Conservation (phyloP, 208 protist genomes). For the Wallacemonas sp. region DNA sequence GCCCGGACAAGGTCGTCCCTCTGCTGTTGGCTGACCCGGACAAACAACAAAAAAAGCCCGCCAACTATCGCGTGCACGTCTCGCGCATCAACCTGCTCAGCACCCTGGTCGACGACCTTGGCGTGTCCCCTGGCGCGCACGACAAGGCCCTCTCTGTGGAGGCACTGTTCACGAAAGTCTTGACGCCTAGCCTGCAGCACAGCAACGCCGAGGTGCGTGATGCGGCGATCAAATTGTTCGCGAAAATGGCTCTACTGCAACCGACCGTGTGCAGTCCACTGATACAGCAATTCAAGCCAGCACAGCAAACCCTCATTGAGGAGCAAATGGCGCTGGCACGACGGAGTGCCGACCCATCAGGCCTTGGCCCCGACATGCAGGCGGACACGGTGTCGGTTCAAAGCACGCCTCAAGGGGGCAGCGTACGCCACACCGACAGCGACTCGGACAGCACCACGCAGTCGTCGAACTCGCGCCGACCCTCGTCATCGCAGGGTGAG, state of each 20-base stretch:
- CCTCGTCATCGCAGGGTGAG: slow-evolving; percentile 9
- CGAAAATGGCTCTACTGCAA: slow-evolving; percentile 56
- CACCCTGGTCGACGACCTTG: slow-evolving; percentile 74
- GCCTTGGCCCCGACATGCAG: slow-evolving; percentile 18
- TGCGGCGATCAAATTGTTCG: slow-evolving; percentile 67
- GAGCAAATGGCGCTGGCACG: slow-evolving; percentile 41
- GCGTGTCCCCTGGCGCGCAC: slow-evolving; percentile 32
- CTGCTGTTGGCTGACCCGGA: slow-evolving; percentile 62
- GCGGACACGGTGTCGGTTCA: slow-evolving; percentile 22
- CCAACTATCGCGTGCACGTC: slow-evolving; percentile 54
- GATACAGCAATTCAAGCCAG: slow-evolving; percentile 70
- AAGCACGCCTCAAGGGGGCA: slow-evolving; percentile 1
- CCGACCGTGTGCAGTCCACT: slow-evolving; percentile 24
- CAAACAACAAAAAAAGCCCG: slow-evolving; percentile 61
- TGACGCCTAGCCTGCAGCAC: slow-evolving; percentile 74
- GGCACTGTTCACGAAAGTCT: slow-evolving; percentile 49
- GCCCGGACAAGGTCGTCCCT: slow-evolving; percentile 55
- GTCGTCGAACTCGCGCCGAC: background rate
- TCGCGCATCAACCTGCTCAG: slow-evolving; percentile 70
- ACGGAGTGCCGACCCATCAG: background rate
- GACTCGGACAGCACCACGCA: slow-evolving; percentile 11
- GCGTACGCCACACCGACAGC: slow-evolving; percentile 7
- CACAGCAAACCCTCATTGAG: slow-evolving; percentile 73
- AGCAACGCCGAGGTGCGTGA: slow-evolving; percentile 82
- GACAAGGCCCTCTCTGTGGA: slow-evolving; percentile 44